Conservation (phyloP, 257 asterid genomes). For the Forsythia viridissima region DNA sequence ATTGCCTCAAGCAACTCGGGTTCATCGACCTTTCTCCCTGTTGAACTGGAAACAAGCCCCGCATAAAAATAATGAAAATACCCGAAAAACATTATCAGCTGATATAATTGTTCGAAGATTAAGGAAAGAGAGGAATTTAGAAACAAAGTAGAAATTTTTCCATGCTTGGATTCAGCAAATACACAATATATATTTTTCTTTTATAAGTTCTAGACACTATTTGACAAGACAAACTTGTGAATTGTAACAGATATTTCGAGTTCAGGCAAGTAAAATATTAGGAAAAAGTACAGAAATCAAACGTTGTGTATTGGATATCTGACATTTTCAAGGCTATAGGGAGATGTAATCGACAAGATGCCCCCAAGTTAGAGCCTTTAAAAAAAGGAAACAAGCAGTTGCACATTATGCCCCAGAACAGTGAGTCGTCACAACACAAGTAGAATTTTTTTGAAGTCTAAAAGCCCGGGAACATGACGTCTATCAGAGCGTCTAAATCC, state of each 20-base stretch:
- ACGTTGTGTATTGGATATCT: background rate
- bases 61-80: background rate
- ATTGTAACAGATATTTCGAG: background rate
- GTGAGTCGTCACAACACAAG: too few species aligned
- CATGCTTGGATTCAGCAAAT: background rate
- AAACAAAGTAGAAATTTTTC: background rate
- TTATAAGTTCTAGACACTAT: background rate
- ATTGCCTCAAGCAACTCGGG: conserved; percentile 97
- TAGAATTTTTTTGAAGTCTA: background rate
- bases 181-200: background rate
- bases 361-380: background rate
- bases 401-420: background rate
- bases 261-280: background rate
- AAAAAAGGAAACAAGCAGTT: background rate
- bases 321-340: background rate
- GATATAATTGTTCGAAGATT: background rate
- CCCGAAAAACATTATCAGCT: background rate
- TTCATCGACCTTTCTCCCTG: conserved; percentile 89
- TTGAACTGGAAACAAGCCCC: conserved; percentile 55
- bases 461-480: conserved; percentile 1
- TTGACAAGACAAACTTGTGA: background rate
- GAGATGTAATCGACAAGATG: background rate
- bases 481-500: background rate
- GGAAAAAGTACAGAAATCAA: background rate
- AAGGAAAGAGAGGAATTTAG: background rate